Conservation (phyloP, 441 rosid species). For the Adansonia madagascariensis region DNA sequence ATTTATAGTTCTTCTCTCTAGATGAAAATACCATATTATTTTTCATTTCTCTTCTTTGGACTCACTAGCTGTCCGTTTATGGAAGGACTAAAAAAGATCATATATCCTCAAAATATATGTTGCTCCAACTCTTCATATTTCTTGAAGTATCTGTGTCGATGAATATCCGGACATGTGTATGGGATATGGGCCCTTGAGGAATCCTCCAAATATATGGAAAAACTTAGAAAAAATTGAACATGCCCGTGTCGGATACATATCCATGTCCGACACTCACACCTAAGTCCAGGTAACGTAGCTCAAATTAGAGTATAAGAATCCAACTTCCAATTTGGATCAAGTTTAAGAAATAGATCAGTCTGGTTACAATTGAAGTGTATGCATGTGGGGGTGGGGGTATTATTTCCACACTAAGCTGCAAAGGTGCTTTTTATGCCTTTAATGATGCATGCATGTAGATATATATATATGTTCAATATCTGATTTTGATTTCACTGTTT, state of each 20-base stretch:
- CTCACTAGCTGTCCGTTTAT: no score
- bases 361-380: not conserved
- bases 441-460: not conserved
- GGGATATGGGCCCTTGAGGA: no score
- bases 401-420: not conserved
- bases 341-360: not conserved
- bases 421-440: not conserved
- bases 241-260: no score
- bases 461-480: no score
- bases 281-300: no score
- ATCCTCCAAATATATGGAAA: no score
- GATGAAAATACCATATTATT: not conserved
- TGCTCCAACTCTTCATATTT: no score
- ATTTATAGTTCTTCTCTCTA: not conserved
- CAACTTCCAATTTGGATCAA: not conserved
- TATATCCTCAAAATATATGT: no score
- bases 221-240: no score
- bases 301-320: not conserved
- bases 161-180: no score
- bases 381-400: not conserved
- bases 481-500: not conserved
- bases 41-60: not conserved
- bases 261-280: no score
- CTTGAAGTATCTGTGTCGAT: no score
- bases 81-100: not conserved